phyloP scores from a whole-genome alignment of 768 basidiomycete genomes.

The Amanita pseudoporphyria region DNA sequence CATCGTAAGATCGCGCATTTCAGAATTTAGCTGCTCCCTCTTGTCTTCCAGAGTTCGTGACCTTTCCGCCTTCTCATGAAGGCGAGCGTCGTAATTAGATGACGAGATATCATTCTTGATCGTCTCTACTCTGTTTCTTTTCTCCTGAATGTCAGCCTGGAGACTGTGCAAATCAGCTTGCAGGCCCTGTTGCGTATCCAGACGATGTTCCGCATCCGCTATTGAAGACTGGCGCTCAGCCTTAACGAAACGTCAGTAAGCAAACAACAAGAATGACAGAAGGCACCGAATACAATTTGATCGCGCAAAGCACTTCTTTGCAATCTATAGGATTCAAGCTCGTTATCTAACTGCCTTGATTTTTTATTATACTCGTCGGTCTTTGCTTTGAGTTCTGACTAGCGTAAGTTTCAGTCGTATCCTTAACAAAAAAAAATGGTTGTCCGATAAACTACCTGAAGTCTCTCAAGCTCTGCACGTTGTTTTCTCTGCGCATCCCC shows the following conservation, averaged over 20 bases:
- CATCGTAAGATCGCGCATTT: slow-evolving; percentile 58
- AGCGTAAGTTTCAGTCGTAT: not conserved
- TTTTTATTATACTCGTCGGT: slow-evolving; percentile 60
- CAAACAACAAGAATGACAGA: not conserved
- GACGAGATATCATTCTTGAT: slow-evolving; percentile 46
- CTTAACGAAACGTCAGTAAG: slow-evolving; percentile 19
- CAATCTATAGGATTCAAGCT: slow-evolving; percentile 42
- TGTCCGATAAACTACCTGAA: slow-evolving; percentile 43
- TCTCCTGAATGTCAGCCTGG: slow-evolving; percentile 61
- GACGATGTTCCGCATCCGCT: slow-evolving; percentile 36
- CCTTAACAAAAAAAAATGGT: not conserved
- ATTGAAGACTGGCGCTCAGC: slow-evolving; percentile 43
- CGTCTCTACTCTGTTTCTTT: slow-evolving; percentile 49
- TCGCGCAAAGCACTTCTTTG: slow-evolving; percentile 42
- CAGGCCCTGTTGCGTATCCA: slow-evolving; percentile 49
- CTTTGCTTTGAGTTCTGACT: slow-evolving; percentile 47
- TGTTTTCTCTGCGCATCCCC: slow-evolving; percentile 54
- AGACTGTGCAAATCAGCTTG: slow-evolving; percentile 44
- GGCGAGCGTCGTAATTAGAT: slow-evolving; percentile 55
- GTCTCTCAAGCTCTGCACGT: slow-evolving; percentile 50
- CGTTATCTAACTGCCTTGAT: slow-evolving; percentile 45
- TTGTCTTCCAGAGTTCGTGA: slow-evolving; percentile 56
- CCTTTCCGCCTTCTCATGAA: slow-evolving; percentile 44
- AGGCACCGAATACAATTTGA: slow-evolving; percentile 37
- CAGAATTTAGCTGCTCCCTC: slow-evolving; percentile 59